Conservation (phyloP, 2,329 filamentous ascomycete genomes). For the Magnaporthiopsis incrustans region DNA sequence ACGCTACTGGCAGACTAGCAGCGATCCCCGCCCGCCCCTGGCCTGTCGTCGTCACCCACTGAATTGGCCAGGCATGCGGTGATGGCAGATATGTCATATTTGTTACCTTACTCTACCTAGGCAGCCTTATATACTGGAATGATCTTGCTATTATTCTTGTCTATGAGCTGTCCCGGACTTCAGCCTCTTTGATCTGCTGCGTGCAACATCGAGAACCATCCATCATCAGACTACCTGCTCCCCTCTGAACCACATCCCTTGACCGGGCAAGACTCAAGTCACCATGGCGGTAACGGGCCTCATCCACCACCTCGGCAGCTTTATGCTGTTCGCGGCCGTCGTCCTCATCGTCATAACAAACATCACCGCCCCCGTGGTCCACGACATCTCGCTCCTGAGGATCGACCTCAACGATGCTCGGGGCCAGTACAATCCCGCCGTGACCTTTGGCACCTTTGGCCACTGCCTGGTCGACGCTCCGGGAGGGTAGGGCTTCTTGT, state of each 20-base stretch:
- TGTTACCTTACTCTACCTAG: neutral
- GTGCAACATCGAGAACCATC: neutral
- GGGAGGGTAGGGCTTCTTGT: neutral
- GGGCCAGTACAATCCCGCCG: slow-evolving; percentile 20
- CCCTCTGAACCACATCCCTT: neutral
- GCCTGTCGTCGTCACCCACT: neutral
- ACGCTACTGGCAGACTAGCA: neutral
- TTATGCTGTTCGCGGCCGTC: slow-evolving; percentile 46
- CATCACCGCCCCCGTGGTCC: slow-evolving; percentile 51
- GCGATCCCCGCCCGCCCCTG: neutral
- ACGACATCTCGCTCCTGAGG: slow-evolving; percentile 44
- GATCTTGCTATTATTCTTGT: neutral
- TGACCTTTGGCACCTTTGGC: slow-evolving; percentile 54
- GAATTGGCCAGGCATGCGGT: neutral
- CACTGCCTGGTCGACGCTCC: slow-evolving; percentile 33
- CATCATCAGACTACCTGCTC: too few species aligned
- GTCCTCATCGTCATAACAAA: slow-evolving; percentile 50
- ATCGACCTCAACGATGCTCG: slow-evolving; percentile 36
- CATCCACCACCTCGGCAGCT: slow-evolving; percentile 50
- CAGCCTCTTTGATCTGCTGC: neutral
- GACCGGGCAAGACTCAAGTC: slow-evolving; percentile 11
- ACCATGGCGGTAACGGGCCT: slow-evolving; percentile 40
- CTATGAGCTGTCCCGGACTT: neutral
- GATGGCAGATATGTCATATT: neutral
- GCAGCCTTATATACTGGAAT: neutral